Base-by-base conservation (phyloP, 2,329 filamentous ascomycete genomes). In the Juglanconis juglandina region DNA sequence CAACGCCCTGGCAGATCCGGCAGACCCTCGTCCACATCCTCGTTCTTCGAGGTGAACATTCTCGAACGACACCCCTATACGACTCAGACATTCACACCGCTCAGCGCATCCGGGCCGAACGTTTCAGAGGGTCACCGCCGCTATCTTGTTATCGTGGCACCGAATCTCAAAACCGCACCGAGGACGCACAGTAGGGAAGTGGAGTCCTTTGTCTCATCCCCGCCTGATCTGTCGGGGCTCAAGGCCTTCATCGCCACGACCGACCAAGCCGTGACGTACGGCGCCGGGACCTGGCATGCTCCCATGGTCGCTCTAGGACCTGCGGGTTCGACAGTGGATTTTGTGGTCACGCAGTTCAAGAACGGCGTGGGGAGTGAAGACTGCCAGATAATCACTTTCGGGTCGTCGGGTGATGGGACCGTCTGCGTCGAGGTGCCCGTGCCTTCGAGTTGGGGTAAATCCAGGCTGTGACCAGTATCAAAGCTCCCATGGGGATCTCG, bases 1-100 rank as follows among this genome's bases (percentile, higher is more conserved):
- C 59, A 24, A n/a, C 30, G 48, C 39, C 59, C 46, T 33, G 46
- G 56, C 5, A 50, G 51, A 11, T 39, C 56, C 32, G 39, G 13
- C 14, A 44, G 14, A 3, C 24, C 32, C 47, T 60, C 63, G 14
- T 57, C 63, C 49, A 58, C 59, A 10, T 61, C 66, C 53, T 49
- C 47, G 54, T 62, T 82, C 4, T 90, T 96, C 71, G 79, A 83
- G 50, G 82, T 97, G 57, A 75, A 76, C 24, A 84, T 96, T 60
- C 84, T 98, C 35, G 95, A 99, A 74, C 83, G 95, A 44, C 95
- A 99, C 74, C 94, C 95, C 0, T 98, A 87, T 75, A 98, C 95
- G 1, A 91, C 91, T 1, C 95, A 99, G 77, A 96, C 92, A 0
- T 98, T 99, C 74, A 83, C 91, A 48, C 95, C 95, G 0, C 78